Base-by-base conservation (phyloP, 2,329 filamentous ascomycete genomes). In the Orbilia oligospora region DNA sequence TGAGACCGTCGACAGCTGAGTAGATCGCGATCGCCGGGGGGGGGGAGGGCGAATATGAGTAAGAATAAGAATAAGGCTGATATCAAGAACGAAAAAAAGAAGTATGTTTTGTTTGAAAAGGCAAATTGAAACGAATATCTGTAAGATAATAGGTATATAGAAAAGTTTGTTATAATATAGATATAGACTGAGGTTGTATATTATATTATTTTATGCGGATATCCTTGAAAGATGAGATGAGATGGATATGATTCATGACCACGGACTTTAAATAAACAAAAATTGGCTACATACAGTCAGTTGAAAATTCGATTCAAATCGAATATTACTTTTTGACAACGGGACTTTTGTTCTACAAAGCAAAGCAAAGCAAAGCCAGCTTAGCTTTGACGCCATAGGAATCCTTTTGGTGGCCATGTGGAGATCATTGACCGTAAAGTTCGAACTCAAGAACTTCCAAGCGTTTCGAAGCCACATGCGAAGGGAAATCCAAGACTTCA, bases 401-500 rank as follows among this genome's bases (percentile, higher is more conserved):
- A 58, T 58, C 53, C 18, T 58, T 38, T 58, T 6, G 53, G n/a
- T 27, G 53, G n/a, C 18, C 6, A 8, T 20, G 44, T 51, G 48
- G 20, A 33, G 56, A 61, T 61, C 22, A 44, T 41, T 2, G 9
- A 61, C 18, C 5, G n/a, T 22, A 24, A 14, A 14, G 51, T 22
- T 30, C 36, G 10, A 10, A 36, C 16, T 61, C 56, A 61, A 61
- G 56, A 61, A 2, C 20, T 41, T 61, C 56, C 56, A 61, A 61
- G 56, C 36, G 20, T 61, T 61, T 24, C 56, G 36, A 61, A 61
- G 56, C 53, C 30, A 14, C n/a, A 41, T 24, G 30, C 53, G 53
- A 58, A 58, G 53, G 18, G 4, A 58, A 38, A n/a, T 22, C 53
- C 53, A 58, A 58, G 53, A 58, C 53, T 33, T 27, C 49, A 55